Evolutionary conservation across 1,284 basidiomycete species (phyloP).

Genomic region (Sporisorium reilianum): DNA sequence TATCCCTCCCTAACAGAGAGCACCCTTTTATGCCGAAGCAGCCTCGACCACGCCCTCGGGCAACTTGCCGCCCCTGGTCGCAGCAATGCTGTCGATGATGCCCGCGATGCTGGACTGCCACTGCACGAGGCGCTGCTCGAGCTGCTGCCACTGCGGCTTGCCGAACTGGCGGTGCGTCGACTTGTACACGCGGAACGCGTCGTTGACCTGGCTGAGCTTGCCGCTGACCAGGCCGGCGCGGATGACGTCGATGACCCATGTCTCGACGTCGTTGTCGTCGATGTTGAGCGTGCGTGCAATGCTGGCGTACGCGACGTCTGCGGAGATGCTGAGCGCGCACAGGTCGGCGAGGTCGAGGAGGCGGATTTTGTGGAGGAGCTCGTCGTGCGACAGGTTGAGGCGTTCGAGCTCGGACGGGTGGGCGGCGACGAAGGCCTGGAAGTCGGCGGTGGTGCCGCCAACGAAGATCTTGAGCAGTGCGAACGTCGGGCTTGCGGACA

Average conservation of each 20-base stretch:
- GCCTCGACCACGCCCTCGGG: constrained; percentile 12
- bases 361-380: constrained; percentile 63
- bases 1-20: no score
- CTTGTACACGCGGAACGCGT: constrained; percentile 66
- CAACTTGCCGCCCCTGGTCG: constrained; percentile 38
- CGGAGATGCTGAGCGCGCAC: constrained; percentile 58
- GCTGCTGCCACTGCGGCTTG: constrained; percentile 60
- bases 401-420: constrained; percentile 30
- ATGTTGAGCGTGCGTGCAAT: constrained; percentile 57
- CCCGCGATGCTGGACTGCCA: constrained; percentile 62
- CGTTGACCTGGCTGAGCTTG: constrained; percentile 65
- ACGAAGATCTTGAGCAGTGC: constrained; percentile 65
- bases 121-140: constrained; percentile 59
- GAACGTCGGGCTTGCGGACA: constrained; percentile 47
- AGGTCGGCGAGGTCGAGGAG: constrained; percentile 65
- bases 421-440: constrained; percentile 39
- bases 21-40: constrained; percentile 12
- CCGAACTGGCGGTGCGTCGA: constrained; percentile 62
- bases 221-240: constrained; percentile 66
- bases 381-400: constrained; percentile 43
- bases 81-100: constrained; percentile 56
- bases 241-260: constrained; percentile 69
- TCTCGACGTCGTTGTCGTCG: constrained; percentile 60
- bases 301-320: constrained; percentile 60
- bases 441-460: constrained; percentile 53